Evolutionary conservation across 306 rosid genomes (phyloP), one percentile per base, ranked within the genome.

Genomic region (Vachellia collinsii): DNA sequence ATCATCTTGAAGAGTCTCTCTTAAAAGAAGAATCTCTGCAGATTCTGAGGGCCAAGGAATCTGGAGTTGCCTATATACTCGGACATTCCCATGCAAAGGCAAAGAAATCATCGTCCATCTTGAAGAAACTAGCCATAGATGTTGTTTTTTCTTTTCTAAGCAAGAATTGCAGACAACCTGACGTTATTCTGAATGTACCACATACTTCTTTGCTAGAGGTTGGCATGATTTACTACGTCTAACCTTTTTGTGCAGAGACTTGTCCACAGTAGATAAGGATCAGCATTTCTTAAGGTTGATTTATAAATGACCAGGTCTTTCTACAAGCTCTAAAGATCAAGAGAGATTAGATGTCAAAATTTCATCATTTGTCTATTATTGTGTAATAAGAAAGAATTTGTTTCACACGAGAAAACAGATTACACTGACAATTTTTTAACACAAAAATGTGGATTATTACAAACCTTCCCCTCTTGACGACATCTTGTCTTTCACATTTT

Each of bases 161-260:
- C 71, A 89, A 88, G 79, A 94, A 94, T 70, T 89, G 92, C 62
- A 92, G 90, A 71, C 90, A 84, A 36, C 91, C 87, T 81, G 92
- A 89, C 79, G 87, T 79, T 84, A 76, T 88, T 42, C 65, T 90
- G 86, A 90, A 90, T 14, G 90, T 92, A 51, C 88, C 91, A 78
- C 92, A 86, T 47, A 84, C 94, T 69, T 90, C 93, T 71, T 83
- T 89, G 88, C 75, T 94, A 14, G 97, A 94, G 82, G 95, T 92
- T 63, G 98, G 98, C 63, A 94, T 94, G 97, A 77, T 89, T 39
- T 94, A 92, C 81, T 81, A 89, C 78, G 95, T 94, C 64, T 94
- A 81, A 86, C 68, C 58, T 76, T 64, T 66, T 80, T 16, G 22
- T 14, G 56, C 70, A 25, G 22, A 71, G 11, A 51, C 58, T 51